These are phyloP conservation scores for Oryza meyeriana DNA, from an alignment of 176 grass and related monocot species.

Conservation along the genomic window DNA sequence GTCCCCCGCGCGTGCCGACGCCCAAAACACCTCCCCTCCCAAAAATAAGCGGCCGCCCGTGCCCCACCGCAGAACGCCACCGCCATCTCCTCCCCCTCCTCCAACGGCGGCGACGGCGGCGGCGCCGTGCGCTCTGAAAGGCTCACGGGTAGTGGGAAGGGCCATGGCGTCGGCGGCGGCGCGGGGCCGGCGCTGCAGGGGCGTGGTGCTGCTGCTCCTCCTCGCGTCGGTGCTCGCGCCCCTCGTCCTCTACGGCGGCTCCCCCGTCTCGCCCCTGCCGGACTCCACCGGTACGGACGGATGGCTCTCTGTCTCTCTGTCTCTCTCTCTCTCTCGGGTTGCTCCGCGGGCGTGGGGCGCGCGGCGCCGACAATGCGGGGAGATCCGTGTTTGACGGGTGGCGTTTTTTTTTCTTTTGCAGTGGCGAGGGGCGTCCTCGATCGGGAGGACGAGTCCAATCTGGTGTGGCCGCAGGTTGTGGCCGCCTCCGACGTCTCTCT, in stretches of 20 bases:
- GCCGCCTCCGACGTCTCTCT: constrained; percentile 39
- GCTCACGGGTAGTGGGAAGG: neutral
- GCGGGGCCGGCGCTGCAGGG: constrained; percentile 38
- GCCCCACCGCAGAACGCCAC: constrained; percentile 13
- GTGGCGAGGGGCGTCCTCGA: constrained; percentile 43
- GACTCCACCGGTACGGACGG: constrained; percentile 41
- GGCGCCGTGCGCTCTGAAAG: neutral
- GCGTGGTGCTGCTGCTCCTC: constrained; percentile 54
- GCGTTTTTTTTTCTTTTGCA: constrained; percentile 6
- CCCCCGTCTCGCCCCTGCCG: constrained; percentile 30
- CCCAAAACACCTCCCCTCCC: neutral
- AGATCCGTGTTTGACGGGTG: constrained; percentile 17
- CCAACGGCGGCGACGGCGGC: neutral
- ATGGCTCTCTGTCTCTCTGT: too few species aligned
- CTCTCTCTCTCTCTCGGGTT: too few species aligned
- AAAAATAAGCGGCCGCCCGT: neutral
- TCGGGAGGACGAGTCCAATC: constrained; percentile 19
- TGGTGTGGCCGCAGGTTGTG: constrained; percentile 31
- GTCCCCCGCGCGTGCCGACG: constrained; percentile 17
- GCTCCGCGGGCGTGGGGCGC: too few species aligned
- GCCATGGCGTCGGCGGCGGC: neutral
- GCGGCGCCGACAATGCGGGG: constrained; percentile 9
- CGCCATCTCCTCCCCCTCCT: neutral
- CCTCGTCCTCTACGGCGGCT: constrained; percentile 61
- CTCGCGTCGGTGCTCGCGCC: constrained; percentile 67